Percentiles rank a stretch among this genome's conserved stretches.
These are phyloP conservation scores for Phoma sp. DNA, from an alignment of 2,329 filamentous ascomycete genomes.

Conservation along the genomic window DNA sequence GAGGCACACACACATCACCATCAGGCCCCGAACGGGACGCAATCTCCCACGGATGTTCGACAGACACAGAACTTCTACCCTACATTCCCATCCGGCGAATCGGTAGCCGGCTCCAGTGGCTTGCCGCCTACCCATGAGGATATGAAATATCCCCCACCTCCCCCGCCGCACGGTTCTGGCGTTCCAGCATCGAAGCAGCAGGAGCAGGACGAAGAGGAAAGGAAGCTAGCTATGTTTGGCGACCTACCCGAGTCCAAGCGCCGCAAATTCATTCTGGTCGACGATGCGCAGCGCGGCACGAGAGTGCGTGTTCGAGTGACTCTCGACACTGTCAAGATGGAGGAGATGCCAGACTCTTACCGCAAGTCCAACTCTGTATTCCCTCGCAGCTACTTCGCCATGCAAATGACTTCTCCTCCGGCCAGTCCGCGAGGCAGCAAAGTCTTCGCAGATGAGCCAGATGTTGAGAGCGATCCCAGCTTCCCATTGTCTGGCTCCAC, in stretches of 20 bases:
- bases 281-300: constrained; percentile 76
- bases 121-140: constrained; percentile 70
- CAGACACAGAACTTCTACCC: constrained; percentile 79
- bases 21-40: constrained; percentile 60
- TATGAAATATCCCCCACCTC: constrained; percentile 55
- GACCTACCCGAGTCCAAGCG: constrained; percentile 88
- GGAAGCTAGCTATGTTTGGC: constrained; percentile 77
- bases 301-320: constrained; percentile 88
- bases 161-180: constrained; percentile 50
- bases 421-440: constrained; percentile 75
- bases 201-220: constrained; percentile 60
- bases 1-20: constrained; percentile 72
- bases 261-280: constrained; percentile 95
- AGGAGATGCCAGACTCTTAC: constrained; percentile 95
- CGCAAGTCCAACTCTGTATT: constrained; percentile 88
- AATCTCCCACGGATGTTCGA: constrained; percentile 69
- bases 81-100: constrained; percentile 66
- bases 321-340: constrained; percentile 90
- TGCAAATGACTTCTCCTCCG: constrained; percentile 88
- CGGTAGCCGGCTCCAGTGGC: constrained; percentile 58
- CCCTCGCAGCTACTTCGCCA: constrained; percentile 88
- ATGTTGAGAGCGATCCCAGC: constrained; percentile 52
- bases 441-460: constrained; percentile 71
- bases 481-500: constrained; percentile 52
- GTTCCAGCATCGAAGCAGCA: constrained; percentile 56